These are phyloP conservation scores for Coleophoma cylindrospora DNA, from an alignment of 2,329 filamentous ascomycete species.

Conservation along the genomic window DNA sequence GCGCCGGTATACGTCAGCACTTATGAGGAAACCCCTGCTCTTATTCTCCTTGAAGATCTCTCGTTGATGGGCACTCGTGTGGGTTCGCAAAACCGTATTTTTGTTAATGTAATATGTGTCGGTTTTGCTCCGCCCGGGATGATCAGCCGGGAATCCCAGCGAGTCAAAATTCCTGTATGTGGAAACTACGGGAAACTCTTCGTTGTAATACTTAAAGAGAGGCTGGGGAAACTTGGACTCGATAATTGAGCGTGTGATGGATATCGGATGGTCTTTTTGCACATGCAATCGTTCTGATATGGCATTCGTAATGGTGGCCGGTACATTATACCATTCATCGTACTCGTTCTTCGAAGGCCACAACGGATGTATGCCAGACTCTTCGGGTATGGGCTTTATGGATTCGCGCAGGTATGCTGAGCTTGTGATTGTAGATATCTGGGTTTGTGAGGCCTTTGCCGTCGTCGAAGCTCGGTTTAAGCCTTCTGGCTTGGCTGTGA, in stretches of 20 bases:
- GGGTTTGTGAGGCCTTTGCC: background rate
- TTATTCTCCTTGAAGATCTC: slow-evolving; percentile 70
- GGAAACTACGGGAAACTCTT: slow-evolving; percentile 77
- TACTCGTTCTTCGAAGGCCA: slow-evolving; percentile 54
- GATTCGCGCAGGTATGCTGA: no score
- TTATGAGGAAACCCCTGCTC: slow-evolving; percentile 80
- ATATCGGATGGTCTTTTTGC: slow-evolving; percentile 83
- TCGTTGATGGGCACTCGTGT: slow-evolving; percentile 91
- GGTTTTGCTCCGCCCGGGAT: slow-evolving; percentile 79
- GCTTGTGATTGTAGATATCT: background rate
- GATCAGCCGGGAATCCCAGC: slow-evolving; percentile 83
- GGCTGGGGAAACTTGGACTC: slow-evolving; percentile 78
- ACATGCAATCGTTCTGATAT: slow-evolving; percentile 80
- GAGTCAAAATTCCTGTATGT: slow-evolving; percentile 92
- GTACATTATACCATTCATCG: slow-evolving; percentile 83
- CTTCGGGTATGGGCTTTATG: background rate
- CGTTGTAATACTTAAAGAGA: slow-evolving; percentile 71
- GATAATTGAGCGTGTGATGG: slow-evolving; percentile 87
- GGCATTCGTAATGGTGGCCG: slow-evolving; percentile 67
- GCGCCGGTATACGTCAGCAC: slow-evolving; percentile 89
- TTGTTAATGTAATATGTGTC: slow-evolving; percentile 96
- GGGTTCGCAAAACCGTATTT: slow-evolving; percentile 79
- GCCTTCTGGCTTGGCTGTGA: no score
- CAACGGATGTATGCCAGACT: slow-evolving; percentile 4
- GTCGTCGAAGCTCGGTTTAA: no score